phyloP scores from a whole-genome alignment of 306 rosid genomes.

The Dicorynia guianensis region DNA sequence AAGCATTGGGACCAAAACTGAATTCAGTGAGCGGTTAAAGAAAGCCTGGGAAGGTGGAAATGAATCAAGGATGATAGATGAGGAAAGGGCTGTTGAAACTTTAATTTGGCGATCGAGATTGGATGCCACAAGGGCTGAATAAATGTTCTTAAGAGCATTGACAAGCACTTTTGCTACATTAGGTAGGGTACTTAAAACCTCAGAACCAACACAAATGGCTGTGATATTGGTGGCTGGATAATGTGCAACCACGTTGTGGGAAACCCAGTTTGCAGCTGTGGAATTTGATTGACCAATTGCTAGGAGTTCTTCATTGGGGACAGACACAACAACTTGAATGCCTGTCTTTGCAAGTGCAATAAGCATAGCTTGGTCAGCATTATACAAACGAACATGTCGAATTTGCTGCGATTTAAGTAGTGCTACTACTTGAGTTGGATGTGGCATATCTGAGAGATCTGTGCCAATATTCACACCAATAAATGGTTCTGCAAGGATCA shows the following conservation, averaged over 20 bases:
- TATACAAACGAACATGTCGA: slow-evolving; percentile 67
- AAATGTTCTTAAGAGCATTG: slow-evolving; percentile 72
- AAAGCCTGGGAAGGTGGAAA: slow-evolving; percentile 94
- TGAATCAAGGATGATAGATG: slow-evolving; percentile 81
- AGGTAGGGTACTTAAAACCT: slow-evolving; percentile 71
- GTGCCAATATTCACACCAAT: slow-evolving; percentile 88
- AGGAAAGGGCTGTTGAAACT: slow-evolving; percentile 79
- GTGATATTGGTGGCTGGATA: slow-evolving; percentile 88
- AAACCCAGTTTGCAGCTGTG: slow-evolving; percentile 86
- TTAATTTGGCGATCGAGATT: slow-evolving; percentile 80
- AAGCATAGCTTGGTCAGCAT: slow-evolving; percentile 81
- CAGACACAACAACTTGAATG: slow-evolving; percentile 72
- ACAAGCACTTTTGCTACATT: slow-evolving; percentile 80
- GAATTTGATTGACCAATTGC: slow-evolving; percentile 85
- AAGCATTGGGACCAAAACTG: slow-evolving; percentile 76
- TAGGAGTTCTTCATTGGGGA: slow-evolving; percentile 80
- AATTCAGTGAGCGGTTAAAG: slow-evolving; percentile 69
- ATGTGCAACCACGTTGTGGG: slow-evolving; percentile 81
- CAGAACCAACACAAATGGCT: slow-evolving; percentile 83
- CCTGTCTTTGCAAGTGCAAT: slow-evolving; percentile 78
- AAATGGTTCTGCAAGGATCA: slow-evolving; percentile 63
- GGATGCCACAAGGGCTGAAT: slow-evolving; percentile 78
- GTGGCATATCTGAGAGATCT: slow-evolving; percentile 87
- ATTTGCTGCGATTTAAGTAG: slow-evolving; percentile 80
- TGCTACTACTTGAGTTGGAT: slow-evolving; percentile 84